These are phyloP conservation scores for Erythrobasidium hasegawianum DNA, from an alignment of 1,284 basidiomycete genomes.

Conservation along the genomic window DNA sequence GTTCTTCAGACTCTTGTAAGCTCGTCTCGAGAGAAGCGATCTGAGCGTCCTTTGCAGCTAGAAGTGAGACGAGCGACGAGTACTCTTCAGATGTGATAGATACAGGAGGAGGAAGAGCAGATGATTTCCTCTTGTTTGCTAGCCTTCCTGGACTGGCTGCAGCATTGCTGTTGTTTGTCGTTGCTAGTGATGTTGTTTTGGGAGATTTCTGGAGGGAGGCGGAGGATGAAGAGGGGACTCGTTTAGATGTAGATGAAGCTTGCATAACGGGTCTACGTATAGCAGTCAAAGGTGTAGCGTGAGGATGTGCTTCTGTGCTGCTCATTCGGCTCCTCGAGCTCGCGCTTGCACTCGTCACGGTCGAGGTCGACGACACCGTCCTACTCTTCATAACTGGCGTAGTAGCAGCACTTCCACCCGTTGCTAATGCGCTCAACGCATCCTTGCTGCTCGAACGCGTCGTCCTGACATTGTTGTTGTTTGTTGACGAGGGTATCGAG, in stretches of 20 bases:
- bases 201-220: background rate
- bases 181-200: background rate
- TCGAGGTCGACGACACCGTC: conserved; percentile 17
- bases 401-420: conserved; percentile 2
- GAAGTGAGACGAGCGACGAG: conserved; percentile 11
- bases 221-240: background rate
- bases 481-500: background rate
- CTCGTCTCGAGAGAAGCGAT: conserved; percentile 4
- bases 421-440: background rate
- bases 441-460: conserved; percentile 1
- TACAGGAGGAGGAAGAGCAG: background rate
- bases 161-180: background rate
- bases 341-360: conserved; percentile 1
- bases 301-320: background rate
- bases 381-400: conserved; percentile 12
- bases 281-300: conserved; percentile 19
- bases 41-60: conserved; percentile 28
- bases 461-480: background rate
- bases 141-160: background rate
- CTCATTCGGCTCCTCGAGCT: conserved; percentile 6
- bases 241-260: conserved; percentile 1
- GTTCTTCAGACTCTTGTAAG: conserved; percentile 3
- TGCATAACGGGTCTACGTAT: conserved; percentile 19
- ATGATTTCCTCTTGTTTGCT: background rate
- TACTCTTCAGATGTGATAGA: conserved; percentile 20